phyloP scores from a whole-genome alignment of 495 filamentous ascomycete genomes.

The Aspergillus indologenus region DNA sequence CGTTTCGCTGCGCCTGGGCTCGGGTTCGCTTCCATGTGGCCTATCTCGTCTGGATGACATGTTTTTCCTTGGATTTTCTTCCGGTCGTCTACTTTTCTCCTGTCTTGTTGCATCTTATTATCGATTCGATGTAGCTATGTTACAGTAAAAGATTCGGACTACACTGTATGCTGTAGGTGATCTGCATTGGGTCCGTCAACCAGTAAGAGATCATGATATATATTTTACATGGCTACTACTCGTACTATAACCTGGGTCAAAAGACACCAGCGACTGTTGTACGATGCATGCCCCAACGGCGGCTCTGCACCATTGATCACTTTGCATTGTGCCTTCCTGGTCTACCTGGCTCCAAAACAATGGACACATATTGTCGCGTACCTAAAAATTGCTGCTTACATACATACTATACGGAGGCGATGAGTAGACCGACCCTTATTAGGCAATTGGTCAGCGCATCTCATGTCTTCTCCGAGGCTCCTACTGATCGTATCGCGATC shows the following conservation, averaged over 20 bases:
- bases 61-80: too few relatives aligned
- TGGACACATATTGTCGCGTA: too few relatives aligned
- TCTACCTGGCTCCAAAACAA: too few relatives aligned
- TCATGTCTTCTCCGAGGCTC: not conserved
- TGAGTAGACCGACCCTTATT: not conserved
- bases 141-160: too few relatives aligned
- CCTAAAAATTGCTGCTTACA: too few relatives aligned
- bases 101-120: too few relatives aligned
- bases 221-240: not conserved
- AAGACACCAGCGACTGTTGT: too few relatives aligned
- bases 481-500: not conserved
- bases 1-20: not conserved
- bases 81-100: too few relatives aligned
- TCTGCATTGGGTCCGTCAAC: not conserved
- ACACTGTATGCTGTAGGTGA: not conserved
- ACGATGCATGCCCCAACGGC: not conserved
- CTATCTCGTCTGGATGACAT: too few relatives aligned
- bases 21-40: not conserved
- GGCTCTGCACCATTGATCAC: too few relatives aligned
- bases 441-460: not conserved
- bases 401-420: not conserved
- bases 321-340: too few relatives aligned
- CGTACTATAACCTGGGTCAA: not conserved
- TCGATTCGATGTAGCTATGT: too few relatives aligned
- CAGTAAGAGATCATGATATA: not conserved